Evolutionary conservation across 768 basidiomycete genomes (phyloP).

Genomic region (Pisolithus marmoratus): DNA sequence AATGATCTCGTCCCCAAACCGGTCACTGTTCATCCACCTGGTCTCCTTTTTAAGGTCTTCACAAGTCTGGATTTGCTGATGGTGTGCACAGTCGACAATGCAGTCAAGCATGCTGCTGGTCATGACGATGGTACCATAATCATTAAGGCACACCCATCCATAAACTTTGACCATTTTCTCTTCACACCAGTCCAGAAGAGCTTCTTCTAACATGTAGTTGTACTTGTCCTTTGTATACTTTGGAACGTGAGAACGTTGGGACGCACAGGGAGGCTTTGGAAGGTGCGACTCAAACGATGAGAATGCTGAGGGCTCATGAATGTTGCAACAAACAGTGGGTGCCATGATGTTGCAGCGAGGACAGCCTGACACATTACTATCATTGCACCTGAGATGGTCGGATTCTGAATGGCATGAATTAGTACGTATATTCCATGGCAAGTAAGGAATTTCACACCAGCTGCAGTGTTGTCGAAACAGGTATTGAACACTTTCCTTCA

Average conservation of each 20-base stretch:
- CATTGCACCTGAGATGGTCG: constrained; percentile 4
- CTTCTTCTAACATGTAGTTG: background rate
- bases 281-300: background rate
- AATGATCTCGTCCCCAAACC: background rate
- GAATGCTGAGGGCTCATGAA: constrained; percentile 14
- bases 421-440: background rate
- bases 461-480: constrained; percentile 18
- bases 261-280: too few species aligned
- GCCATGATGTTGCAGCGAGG: constrained; percentile 5
- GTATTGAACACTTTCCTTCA: constrained; percentile 9
- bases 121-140: constrained; percentile 14
- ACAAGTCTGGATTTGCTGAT: background rate
- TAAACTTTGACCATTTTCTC: constrained; percentile 1
- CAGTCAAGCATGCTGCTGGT: constrained; percentile 9
- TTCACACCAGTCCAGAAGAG: constrained; percentile 12
- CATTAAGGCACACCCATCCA: constrained; percentile 1
- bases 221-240: constrained; percentile 2
- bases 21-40: constrained; percentile 9
- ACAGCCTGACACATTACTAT: constrained; percentile 6
- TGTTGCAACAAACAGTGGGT: constrained; percentile 18
- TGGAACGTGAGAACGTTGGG: background rate
- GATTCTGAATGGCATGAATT: constrained; percentile 1
- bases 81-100: constrained; percentile 23
- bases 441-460: constrained; percentile 9
- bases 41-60: constrained; percentile 18